A percentile compares a stretch with the other conserved stretches of the same genome.
phyloP scores from a whole-genome alignment of 768 basidiomycete species.

The Leccinum incarnatum region DNA sequence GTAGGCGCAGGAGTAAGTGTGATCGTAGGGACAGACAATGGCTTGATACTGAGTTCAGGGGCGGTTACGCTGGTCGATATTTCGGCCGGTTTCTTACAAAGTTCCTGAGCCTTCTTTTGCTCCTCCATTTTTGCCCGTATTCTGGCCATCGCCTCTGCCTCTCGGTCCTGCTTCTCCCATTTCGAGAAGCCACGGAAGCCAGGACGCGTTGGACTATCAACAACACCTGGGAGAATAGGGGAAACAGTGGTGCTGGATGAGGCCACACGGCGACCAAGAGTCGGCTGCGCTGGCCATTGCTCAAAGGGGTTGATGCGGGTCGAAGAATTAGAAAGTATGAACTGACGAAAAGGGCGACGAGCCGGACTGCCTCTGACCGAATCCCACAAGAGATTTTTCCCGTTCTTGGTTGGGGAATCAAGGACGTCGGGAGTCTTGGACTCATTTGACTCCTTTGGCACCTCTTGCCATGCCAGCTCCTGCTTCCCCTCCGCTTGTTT shows the following conservation, averaged over 20 bases:
- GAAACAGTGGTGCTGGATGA: conserved; percentile 31
- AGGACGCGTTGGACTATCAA: conserved; percentile 56
- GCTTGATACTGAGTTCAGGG: conserved; percentile 20
- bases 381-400: conserved; percentile 72
- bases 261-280: conserved; percentile 44
- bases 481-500: conserved; percentile 57
- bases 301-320: conserved; percentile 53
- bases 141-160: conserved; percentile 74
- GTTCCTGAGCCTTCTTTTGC: conserved; percentile 39
- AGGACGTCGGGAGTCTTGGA: conserved; percentile 41
- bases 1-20: conserved; percentile 26
- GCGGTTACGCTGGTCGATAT: conserved; percentile 25
- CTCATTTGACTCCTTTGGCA: conserved; percentile 40
- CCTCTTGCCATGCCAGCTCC: conserved; percentile 70
- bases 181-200: conserved; percentile 58
- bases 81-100: conserved; percentile 36
- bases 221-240: conserved; percentile 32
- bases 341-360: conserved; percentile 45
- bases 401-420: conserved; percentile 40
- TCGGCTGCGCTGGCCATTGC: conserved; percentile 30
- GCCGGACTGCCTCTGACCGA: conserved; percentile 47
- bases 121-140: conserved; percentile 55
- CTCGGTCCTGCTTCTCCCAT: conserved; percentile 85
- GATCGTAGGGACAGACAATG: conserved; percentile 27
- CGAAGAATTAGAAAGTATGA: conserved; percentile 43